Conservation (phyloP, 2,329 filamentous ascomycete species). For the Fusarium odoratissimum region DNA sequence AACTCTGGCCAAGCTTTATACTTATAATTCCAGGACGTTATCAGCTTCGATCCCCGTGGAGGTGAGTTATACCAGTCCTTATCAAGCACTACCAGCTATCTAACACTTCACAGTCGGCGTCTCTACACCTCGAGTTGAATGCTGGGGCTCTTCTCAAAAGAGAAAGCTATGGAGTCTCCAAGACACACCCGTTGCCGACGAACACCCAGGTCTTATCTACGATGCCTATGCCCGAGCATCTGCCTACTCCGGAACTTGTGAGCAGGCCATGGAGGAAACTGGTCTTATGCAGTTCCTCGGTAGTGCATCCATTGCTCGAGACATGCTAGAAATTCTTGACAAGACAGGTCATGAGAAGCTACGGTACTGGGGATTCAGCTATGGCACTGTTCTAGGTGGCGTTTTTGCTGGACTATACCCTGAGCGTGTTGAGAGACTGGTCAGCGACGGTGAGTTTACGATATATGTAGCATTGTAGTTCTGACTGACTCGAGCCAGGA, state of each 20-base stretch:
- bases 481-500: slow-evolving; percentile 41
- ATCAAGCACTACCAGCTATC: neutral
- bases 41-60: slow-evolving; percentile 64
- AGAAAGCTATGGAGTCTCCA: slow-evolving; percentile 57
- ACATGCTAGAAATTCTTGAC: slow-evolving; percentile 60
- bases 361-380: slow-evolving; percentile 67
- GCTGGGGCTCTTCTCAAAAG: slow-evolving; percentile 59
- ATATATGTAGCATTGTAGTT: fast-evolving
- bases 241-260: slow-evolving; percentile 58
- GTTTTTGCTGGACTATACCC: slow-evolving; percentile 65
- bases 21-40: slow-evolving; percentile 53
- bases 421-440: slow-evolving; percentile 61
- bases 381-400: slow-evolving; percentile 64
- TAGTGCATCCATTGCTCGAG: slow-evolving; percentile 58
- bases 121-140: slow-evolving; percentile 63
- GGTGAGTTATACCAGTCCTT: slow-evolving; percentile 40
- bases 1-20: neutral
- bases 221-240: slow-evolving; percentile 58
- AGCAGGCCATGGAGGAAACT: slow-evolving; percentile 51
- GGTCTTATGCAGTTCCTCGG: slow-evolving; percentile 56
- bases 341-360: slow-evolving; percentile 56
- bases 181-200: slow-evolving; percentile 58
- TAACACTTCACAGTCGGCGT: slow-evolving; percentile 52
- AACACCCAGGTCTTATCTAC: slow-evolving; percentile 58
- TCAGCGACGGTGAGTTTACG: slow-evolving; percentile 59